Conservation (phyloP, 495 filamentous ascomycete genomes). For the Talaromyces ruber region DNA sequence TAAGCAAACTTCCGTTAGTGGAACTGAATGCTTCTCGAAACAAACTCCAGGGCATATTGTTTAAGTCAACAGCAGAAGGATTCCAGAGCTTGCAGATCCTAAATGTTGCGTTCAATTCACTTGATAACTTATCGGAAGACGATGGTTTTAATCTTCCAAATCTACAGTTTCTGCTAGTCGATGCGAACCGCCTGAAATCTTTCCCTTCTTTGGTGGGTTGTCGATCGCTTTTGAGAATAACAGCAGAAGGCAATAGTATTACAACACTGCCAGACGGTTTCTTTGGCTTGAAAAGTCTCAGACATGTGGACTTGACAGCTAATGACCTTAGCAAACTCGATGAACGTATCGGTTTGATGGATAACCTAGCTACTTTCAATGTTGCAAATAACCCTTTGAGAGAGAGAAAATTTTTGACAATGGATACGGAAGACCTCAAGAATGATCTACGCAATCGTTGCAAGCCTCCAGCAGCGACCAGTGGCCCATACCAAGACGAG, state of each 20-base stretch:
- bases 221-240: slow-evolving; percentile 60
- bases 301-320: slow-evolving; percentile 68
- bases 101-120: slow-evolving; percentile 67
- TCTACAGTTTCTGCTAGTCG: slow-evolving; percentile 65
- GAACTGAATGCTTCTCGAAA: slow-evolving; percentile 78
- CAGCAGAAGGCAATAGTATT: slow-evolving; percentile 74
- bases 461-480: slow-evolving; percentile 35
- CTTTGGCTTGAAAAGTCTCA: slow-evolving; percentile 52
- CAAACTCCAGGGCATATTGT: slow-evolving; percentile 60
- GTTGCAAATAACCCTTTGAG: slow-evolving; percentile 80
- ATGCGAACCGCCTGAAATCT: slow-evolving; percentile 62
- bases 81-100: slow-evolving; percentile 60
- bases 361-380: slow-evolving; percentile 59
- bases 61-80: slow-evolving; percentile 47
- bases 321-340: slow-evolving; percentile 75
- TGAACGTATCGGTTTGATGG: slow-evolving; percentile 71
- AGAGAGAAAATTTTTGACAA: slow-evolving; percentile 74
- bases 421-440: slow-evolving; percentile 78
- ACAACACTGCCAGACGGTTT: slow-evolving; percentile 68
- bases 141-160: slow-evolving; percentile 53
- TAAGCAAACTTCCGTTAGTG: slow-evolving; percentile 58
- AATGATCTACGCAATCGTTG: slow-evolving; percentile 61
- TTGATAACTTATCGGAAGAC: slow-evolving; percentile 46
- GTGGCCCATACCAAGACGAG: slow-evolving; percentile 13
- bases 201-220: slow-evolving; percentile 67